Evolutionary conservation across 352 stramenopile species (phyloP), one percentile per base, ranked within the genome.

Genomic region (Pythium sp.): DNA sequence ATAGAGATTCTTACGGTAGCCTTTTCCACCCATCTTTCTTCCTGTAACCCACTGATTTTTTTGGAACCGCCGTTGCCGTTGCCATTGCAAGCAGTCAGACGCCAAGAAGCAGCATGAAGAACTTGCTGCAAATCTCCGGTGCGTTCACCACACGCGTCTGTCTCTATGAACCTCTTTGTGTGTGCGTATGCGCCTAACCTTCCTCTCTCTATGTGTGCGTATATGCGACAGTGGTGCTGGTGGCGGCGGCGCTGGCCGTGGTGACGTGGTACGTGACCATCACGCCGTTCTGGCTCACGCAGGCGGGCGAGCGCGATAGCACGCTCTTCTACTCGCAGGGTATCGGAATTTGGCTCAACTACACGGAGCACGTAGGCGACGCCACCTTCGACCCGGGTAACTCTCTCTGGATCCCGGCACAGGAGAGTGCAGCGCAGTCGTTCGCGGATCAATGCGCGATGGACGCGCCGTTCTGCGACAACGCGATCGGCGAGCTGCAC

Each of bases 301-400:
- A 94, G 76, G 80, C 78, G 1, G 86, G 86, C 32, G 69, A 85
- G 62, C 81, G 77, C 36, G 75, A 71, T 56, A 61, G 26, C 36
- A 55, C 54, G 14, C 46, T 82, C n/a, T 86, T 84, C 68, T 94
- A 94, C 75, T 84, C 86, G 36, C 86, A 94, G 70, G 86, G 86
- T 58, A 80, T 94, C 56, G 86, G 86, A 1, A 67, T 94, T 22
- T 94, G 86, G 86, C 82, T 91, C 64, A 94, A 94, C 70, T 94
- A 86, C 73, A 94, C 86, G 3, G 80, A 91, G 64, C 86, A 92
- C 59, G 81, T 89, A 32, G 86, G 86, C 30, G 86, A 89, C 57
- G 66, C 73, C 5, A 71, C 56, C 53, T 94, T 89, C 49, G 86
- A 92, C 46, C 86, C 86, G 1, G 81, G 84, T 43, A 94, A 94